Base-by-base conservation (phyloP, 2,329 filamentous ascomycete genomes). In the Didymella arachidicola region DNA sequence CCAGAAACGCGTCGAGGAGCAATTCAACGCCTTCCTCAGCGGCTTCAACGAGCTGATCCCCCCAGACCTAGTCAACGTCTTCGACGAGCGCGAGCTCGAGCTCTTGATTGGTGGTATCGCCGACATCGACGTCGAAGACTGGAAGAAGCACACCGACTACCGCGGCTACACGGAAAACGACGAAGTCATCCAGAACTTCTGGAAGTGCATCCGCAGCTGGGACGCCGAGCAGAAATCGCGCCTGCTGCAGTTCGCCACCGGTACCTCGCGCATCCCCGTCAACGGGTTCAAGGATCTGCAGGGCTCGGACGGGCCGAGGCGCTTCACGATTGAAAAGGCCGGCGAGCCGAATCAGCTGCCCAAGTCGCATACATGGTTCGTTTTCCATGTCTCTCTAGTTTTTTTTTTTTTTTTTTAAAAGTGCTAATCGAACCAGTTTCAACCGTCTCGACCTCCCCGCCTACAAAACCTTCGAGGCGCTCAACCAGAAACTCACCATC, bases 71-170 rank as follows among this genome's bases (percentile, higher is more conserved):
- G 93, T 99, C 79, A 98, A 97, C 71, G 95, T 99, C 39, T 99
- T 99, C 72, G 95, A 99, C 73, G 95, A 99, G 83, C 91, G 95
- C 71, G 95, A 99, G 79, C 84, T 99, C 46, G 95, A 99, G 79
- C 81, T 99, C 67, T 85, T 99, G 68, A 98, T 99, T 74, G 95
- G 95, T 66, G 95, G 95, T 84, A 99, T 99, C 70, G 95, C 95
- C n/a, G 95, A 99, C 79, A 99, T 99, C 68, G 95, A 99, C 73
- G 94, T 99, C 16, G 95, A 99, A 60, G 95, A 99, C 79, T 99
- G 95, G 95, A 98, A 99, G 89, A 99, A 99, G 84, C 95, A 99
- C 81, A 99, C 95, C 45, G 95, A 99, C 75, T 99, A 99, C 79
- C 90, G 95, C 69, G 95, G 95, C 53, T 99, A 99, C 84, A 97